Base-by-base conservation (phyloP, 495 filamentous ascomycete genomes). In the Daldinia vernicosa region DNA sequence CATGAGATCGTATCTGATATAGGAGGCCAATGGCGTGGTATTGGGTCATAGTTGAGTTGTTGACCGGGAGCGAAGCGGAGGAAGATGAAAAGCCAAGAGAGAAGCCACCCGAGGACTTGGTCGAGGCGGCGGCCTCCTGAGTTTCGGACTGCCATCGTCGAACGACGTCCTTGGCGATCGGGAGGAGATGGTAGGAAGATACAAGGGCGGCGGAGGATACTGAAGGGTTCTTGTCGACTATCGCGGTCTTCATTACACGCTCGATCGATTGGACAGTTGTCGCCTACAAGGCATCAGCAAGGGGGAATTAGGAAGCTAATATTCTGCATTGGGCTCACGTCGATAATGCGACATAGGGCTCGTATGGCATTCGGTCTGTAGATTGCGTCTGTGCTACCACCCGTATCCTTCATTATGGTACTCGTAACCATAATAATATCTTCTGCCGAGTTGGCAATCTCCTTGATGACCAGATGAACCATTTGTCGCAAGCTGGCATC, bases 401-500 rank as follows among this genome's bases (percentile, higher is more conserved):
- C 93, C 6, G 95, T 97, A 78, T 99, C 95, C 84, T 99, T 99
- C 95, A 99, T 99, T 69, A 99, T 97, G 74, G 93, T 97, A 82
- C 92, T 94, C 24, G 95, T 99, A 58, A 97, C 95, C 95, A 99
- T 98, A 73, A 99, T 99, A 65, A 97, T 94, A 86, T 99, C 95
- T 81, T 98, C 94, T 30, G 96, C 95, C n/a, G 93, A 96, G 77
- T 89, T 87, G 67, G 95, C 92, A 71, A 99, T 85, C 86, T 99
- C 95, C 86, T 97, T 98, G 84, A 99, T 90, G 71, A 97, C 90
- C 32, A 99, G 86, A 83, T 98, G 97, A 37, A 99, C 95, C 95
- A 98, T 98, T 84, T 99, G 95, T 75, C 95, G 93, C 80, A 99
- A 86, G 70, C 92, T 93, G 72, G 94, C 92, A 89, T 99, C 95